Base-by-base conservation (phyloP, 208 protist species). In the Acanthamoeba healyi region DNA sequence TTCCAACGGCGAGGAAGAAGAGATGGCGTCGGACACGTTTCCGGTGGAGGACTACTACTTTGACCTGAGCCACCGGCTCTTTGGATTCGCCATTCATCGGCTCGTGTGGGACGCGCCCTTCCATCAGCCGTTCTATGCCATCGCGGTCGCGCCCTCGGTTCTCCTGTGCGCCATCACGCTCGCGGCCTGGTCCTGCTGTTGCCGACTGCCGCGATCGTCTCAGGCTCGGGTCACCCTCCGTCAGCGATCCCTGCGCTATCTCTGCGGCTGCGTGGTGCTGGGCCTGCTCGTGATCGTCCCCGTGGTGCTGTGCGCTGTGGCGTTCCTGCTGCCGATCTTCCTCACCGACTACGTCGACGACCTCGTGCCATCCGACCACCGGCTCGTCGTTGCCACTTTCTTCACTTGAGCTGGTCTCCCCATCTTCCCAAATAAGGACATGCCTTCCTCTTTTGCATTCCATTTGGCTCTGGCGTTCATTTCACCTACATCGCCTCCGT, bases 331-430 rank as follows among this genome's bases (percentile, higher is more conserved):
- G 26, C 67, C 67, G 22, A 46, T 79, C 38, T 19, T 79, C 32
- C n/a, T 79, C 22, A 34, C 67, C 19, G 67, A 44, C 67, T 79
- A 79, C 67, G 0, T 79, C 67, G 67, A 79, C 38, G 67, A 79
- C 67, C 67, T 79, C 36, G 67, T 79, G 67, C 67, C 67, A 2
- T 79, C 67, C 34, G 67, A 79, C 36, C 67, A 79, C 36, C 67
- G 67, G 2, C 32, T 79, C 38, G 67, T 79, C 36, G 67, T 79
- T 2, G 67, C 67, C 67, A 32, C 67, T 24, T 46, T 79, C 36
- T 42, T 19, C 51, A 26, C 6, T 19, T 58, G 51, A 58, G 17
- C 44, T 12, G 44, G 44, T 12, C 44, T 49, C 44, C 44, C 44
- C 44, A 12, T 4, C 44, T 12, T 49, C 4, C 9, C 9, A 49